phyloP scores from a whole-genome alignment of 208 protist genomes.

The Leishmania mexicana region DNA sequence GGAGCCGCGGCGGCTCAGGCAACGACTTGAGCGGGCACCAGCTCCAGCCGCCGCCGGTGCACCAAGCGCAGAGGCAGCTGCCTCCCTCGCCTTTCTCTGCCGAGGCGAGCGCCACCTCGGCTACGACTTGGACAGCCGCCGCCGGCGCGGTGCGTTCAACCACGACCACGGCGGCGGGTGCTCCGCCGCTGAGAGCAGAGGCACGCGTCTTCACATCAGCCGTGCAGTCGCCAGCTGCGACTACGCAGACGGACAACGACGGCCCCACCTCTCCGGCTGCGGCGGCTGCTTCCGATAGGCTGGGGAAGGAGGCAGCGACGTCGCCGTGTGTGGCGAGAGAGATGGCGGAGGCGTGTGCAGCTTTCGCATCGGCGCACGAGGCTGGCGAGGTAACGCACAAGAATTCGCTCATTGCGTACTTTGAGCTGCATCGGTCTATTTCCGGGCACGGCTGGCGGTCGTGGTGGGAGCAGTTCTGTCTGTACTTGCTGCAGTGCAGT shows the following conservation, averaged over 20 bases:
- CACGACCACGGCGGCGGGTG: too few relatives aligned
- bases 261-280: not conserved
- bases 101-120: not conserved
- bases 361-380: slow-evolving; percentile 8
- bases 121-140: not conserved
- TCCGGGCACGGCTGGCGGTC: slow-evolving; percentile 48
- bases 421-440: slow-evolving; percentile 53
- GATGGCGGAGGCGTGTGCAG: not conserved
- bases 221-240: not conserved
- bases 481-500: slow-evolving; percentile 60
- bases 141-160: not conserved
- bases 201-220: not conserved
- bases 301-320: not conserved
- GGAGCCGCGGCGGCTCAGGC: not conserved
- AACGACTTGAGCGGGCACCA: not conserved
- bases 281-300: not conserved
- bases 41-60: not conserved
- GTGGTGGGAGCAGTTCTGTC: slow-evolving; percentile 77
- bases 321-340: slow-evolving; percentile 2
- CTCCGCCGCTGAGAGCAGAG: not conserved
- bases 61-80: not conserved
- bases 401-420: slow-evolving; percentile 34
- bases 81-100: not conserved
- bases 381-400: slow-evolving; percentile 24
- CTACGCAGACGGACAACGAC: not conserved